Conservation (phyloP, 202 grass and related monocot genomes). For the Schoenoplectus tabernaemontani region DNA sequence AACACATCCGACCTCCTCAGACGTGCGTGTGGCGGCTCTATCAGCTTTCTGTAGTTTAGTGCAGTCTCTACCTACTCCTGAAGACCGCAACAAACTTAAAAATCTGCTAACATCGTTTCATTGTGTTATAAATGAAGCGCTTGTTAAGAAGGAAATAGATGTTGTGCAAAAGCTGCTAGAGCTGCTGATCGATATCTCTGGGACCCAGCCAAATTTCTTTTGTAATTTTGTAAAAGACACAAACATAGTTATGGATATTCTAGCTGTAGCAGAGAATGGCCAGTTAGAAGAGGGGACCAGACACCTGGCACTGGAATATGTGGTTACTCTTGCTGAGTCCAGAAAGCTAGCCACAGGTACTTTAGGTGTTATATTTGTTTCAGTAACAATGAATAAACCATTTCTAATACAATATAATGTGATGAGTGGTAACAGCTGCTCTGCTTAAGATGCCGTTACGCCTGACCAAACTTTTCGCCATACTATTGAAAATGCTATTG, state of each 20-base stretch:
- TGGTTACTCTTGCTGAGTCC: slow-evolving; percentile 60
- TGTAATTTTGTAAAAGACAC: slow-evolving; percentile 26
- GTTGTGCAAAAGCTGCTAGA: slow-evolving; percentile 54
- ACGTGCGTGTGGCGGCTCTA: slow-evolving; percentile 48
- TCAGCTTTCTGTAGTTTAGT: slow-evolving; percentile 60
- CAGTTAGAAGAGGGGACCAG: slow-evolving; percentile 57
- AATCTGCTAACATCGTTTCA: no score
- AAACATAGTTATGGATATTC: slow-evolving; percentile 36
- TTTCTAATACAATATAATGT: neutral
- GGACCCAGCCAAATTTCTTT: slow-evolving; percentile 47
- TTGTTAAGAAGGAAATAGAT: slow-evolving; percentile 38
- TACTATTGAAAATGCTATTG: slow-evolving; percentile 67
- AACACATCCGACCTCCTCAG: slow-evolving; percentile 34
- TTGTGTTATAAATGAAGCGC: slow-evolving; percentile 44
- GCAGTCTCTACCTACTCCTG: slow-evolving; percentile 40
- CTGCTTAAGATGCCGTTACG: slow-evolving; percentile 35
- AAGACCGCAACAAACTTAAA: slow-evolving; percentile 31
- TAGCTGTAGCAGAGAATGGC: slow-evolving; percentile 43
- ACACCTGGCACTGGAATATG: slow-evolving; percentile 68
- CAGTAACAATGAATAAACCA: neutral
- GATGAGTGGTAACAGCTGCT: neutral
- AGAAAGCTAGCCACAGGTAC: slow-evolving; percentile 51
- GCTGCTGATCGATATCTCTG: slow-evolving; percentile 74
- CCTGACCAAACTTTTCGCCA: slow-evolving; percentile 38
- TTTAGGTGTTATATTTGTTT: neutral